These are phyloP conservation scores for Gossypium aridum DNA, from an alignment of 441 rosid species.

Conservation along the genomic window DNA sequence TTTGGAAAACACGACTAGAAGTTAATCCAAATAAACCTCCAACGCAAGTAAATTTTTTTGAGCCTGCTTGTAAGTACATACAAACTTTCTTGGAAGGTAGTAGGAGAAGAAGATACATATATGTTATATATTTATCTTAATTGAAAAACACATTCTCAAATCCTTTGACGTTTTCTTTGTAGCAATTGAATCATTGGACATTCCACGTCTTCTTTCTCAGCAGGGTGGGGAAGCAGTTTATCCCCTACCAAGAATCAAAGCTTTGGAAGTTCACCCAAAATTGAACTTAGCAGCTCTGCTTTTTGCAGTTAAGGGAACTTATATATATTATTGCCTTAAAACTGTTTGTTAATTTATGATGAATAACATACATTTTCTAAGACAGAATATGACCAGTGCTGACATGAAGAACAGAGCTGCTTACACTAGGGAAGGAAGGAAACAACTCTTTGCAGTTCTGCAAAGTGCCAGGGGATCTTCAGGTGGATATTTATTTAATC, in stretches of 20 bases:
- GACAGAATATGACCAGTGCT: constrained; percentile 58
- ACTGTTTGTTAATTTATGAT: constrained; percentile 17
- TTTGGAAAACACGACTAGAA: constrained; percentile 83
- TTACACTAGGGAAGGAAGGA: constrained; percentile 95
- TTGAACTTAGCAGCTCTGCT: constrained; percentile 80
- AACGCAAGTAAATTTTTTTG: constrained; percentile 91
- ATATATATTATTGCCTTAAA: constrained; percentile 14
- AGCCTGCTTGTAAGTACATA: constrained; percentile 67
- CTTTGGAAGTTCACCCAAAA: constrained; percentile 90
- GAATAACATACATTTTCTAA: constrained; percentile 20
- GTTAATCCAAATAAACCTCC: constrained; percentile 95
- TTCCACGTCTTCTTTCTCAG: constrained; percentile 88
- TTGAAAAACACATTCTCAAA: background rate
- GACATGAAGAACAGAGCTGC: constrained; percentile 78
- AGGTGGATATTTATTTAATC: constrained; percentile 45
- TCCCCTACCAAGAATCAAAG: constrained; percentile 81
- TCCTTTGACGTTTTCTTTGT: constrained; percentile 27
- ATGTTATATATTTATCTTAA: background rate
- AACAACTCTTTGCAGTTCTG: constrained; percentile 95
- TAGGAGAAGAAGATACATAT: background rate
- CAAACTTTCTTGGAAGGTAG: background rate
- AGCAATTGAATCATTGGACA: constrained; percentile 89
- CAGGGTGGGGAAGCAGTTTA: constrained; percentile 98
- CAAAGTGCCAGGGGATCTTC: constrained; percentile 99
- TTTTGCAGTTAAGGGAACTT: constrained; percentile 73